These are phyloP conservation scores for Setaria viridis DNA, from an alignment of 202 grass and related monocot species.

Conservation along the genomic window DNA sequence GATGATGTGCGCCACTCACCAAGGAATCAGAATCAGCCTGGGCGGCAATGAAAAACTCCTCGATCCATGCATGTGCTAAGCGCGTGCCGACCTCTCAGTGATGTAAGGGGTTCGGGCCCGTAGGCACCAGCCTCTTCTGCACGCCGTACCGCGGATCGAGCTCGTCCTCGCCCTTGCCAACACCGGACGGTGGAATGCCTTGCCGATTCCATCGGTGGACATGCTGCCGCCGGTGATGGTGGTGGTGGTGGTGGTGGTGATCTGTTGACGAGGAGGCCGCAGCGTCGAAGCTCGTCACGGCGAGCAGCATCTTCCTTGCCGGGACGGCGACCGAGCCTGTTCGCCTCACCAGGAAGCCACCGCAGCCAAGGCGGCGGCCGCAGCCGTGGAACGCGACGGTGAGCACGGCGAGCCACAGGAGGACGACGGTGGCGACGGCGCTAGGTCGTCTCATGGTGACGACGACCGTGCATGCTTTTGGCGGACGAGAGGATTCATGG, in stretches of 20 bases:
- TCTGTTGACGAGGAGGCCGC: background rate
- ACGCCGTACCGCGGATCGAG: conserved; percentile 75
- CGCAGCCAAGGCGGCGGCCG: background rate
- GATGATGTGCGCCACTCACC: conserved; percentile 48
- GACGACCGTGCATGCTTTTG: conserved; percentile 41
- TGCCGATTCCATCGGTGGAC: conserved; percentile 49
- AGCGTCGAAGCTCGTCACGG: conserved; percentile 24
- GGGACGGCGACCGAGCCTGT: background rate
- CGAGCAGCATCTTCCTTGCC: conserved; percentile 60
- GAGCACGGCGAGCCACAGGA: conserved; percentile 72
- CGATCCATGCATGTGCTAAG: background rate
- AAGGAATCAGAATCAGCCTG: background rate
- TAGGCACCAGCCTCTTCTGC: conserved; percentile 76
- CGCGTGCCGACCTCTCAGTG: conserved; percentile 42
- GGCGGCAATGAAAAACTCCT: background rate
- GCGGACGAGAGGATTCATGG: conserved; percentile 44
- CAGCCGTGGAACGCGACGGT: conserved; percentile 59
- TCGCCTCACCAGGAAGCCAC: background rate
- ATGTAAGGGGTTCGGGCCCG: conserved; percentile 87
- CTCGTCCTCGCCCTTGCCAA: background rate
- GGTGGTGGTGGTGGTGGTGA: conserved; percentile 12
- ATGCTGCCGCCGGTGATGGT: background rate
- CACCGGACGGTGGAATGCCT: conserved; percentile 43
- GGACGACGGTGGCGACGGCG: conserved; percentile 9
- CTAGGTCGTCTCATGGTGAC: conserved; percentile 56